phyloP scores from a whole-genome alignment of 225 moss, liverwort and hornwort genomes.

The Physcomitrellopsis africana region DNA sequence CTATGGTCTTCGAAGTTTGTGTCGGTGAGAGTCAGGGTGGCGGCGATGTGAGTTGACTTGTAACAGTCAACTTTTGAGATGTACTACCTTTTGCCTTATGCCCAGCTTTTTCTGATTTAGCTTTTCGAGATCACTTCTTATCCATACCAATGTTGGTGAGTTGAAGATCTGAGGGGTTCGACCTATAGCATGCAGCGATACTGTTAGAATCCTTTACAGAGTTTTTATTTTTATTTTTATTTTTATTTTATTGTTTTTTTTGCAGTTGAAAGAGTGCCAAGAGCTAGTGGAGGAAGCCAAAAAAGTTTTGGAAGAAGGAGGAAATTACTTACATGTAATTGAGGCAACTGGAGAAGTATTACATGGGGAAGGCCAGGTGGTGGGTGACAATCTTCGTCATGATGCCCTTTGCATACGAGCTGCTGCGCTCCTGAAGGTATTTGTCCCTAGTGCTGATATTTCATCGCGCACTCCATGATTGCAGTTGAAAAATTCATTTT shows the following conservation, averaged over 20 bases:
- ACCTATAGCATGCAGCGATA: conserved; percentile 27
- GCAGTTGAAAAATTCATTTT: conserved; percentile 17
- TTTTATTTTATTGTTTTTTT: no score
- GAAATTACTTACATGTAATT: conserved; percentile 65
- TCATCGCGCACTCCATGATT: conserved; percentile 4
- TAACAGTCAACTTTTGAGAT: neutral
- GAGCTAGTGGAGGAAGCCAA: conserved; percentile 90
- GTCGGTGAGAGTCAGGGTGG: conserved; percentile 8
- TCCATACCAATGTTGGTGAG: neutral
- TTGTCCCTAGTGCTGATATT: conserved; percentile 11
- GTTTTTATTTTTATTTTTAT: no score
- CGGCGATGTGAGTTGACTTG: conserved; percentile 7
- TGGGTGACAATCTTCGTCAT: conserved; percentile 79
- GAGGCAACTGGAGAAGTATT: conserved; percentile 95
- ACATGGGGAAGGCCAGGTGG: conserved; percentile 89
- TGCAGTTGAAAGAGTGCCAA: conserved; percentile 84
- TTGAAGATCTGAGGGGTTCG: conserved; percentile 14
- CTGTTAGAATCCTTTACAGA: conserved; percentile 27
- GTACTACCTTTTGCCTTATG: conserved; percentile 5
- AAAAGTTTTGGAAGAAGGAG: conserved; percentile 54
- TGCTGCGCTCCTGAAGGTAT: conserved; percentile 86
- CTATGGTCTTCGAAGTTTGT: conserved; percentile 23
- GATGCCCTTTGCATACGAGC: conserved; percentile 94
- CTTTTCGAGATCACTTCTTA: neutral
- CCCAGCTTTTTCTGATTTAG: conserved; percentile 2